A percentile compares a stretch with the other conserved stretches of the same genome.
These are phyloP conservation scores for Diaporthe helianthi DNA, from an alignment of 2,329 filamentous ascomycete genomes.

Conservation along the genomic window DNA sequence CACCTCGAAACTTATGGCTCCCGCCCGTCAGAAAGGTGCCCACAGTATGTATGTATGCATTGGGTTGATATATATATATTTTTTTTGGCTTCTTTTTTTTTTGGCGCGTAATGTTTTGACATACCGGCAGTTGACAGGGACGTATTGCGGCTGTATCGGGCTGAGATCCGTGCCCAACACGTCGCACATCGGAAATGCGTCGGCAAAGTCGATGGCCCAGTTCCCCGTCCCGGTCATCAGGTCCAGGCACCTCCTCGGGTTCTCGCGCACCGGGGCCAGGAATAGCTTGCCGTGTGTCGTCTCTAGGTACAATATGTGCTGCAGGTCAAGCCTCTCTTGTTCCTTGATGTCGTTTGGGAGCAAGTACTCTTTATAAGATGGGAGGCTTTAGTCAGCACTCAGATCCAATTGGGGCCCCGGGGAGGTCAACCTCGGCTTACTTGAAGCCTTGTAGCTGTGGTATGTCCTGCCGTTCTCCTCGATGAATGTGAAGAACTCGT, in stretches of 20 bases:
- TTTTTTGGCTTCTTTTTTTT: too few relatives aligned
- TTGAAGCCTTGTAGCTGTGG: slow-evolving; percentile 38
- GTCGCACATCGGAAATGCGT: slow-evolving; percentile 35
- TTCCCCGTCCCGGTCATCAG: slow-evolving; percentile 41
- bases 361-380: slow-evolving; percentile 37
- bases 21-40: background rate
- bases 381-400: background rate
- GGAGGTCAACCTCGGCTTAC: slow-evolving; percentile 35
- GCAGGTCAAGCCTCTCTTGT: slow-evolving; percentile 35
- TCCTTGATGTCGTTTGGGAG: slow-evolving; percentile 32
- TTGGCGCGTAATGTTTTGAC: background rate
- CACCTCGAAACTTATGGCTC: slow-evolving; percentile 43
- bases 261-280: slow-evolving; percentile 35
- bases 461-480: slow-evolving; percentile 33
- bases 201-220: slow-evolving; percentile 41
- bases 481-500: slow-evolving; percentile 30
- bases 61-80: too few relatives aligned
- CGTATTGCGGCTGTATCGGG: slow-evolving; percentile 40
- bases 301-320: slow-evolving; percentile 38
- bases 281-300: slow-evolving; percentile 33
- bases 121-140: slow-evolving; percentile 37
- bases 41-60: too few relatives aligned
- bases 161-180: slow-evolving; percentile 40
- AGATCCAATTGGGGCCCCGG: background rate
- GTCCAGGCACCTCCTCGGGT: slow-evolving; percentile 38